Evolutionary conservation across 2,329 filamentous ascomycete genomes (phyloP).

Genomic region (Monosporascus sp.): DNA sequence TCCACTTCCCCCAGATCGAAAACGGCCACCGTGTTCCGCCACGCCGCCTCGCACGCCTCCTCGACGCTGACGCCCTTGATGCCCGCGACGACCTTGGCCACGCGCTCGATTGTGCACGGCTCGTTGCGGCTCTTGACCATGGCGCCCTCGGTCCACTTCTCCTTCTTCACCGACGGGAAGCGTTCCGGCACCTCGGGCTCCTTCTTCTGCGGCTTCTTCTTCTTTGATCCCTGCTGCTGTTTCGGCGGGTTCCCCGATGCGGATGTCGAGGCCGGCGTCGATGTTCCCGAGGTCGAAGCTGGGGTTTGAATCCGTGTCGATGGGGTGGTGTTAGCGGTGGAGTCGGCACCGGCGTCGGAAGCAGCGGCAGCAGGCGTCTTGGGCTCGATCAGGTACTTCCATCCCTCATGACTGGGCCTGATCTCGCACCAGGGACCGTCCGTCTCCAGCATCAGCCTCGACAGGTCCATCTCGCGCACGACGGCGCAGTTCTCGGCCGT

Average conservation of each 20-base stretch:
- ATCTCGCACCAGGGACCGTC: constrained; percentile 99
- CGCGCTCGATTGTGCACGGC: constrained; percentile 76
- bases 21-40: constrained; percentile 74
- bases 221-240: constrained; percentile 28
- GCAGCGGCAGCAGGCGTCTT: constrained; percentile 3
- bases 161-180: constrained; percentile 88
- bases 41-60: constrained; percentile 80
- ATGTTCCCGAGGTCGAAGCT: constrained; percentile 5
- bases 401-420: constrained; percentile 78
- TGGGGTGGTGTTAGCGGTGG: not conserved
- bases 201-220: constrained; percentile 46
- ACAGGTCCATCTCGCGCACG: constrained; percentile 71
- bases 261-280: constrained; percentile 5
- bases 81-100: constrained; percentile 82
- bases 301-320: constrained; percentile 7
- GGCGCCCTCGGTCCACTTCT: constrained; percentile 80
- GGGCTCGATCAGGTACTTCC: constrained; percentile 56
- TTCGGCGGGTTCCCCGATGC: constrained; percentile 7
- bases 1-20: constrained; percentile 61
- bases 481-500: constrained; percentile 86
- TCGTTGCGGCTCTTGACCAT: constrained; percentile 97
- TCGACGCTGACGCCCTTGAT: constrained; percentile 77
- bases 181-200: constrained; percentile 63
- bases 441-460: constrained; percentile 87
- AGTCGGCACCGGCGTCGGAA: not conserved